phyloP scores from a whole-genome alignment of 1,139 yeast species.

The Protomyces inundatus region DNA sequence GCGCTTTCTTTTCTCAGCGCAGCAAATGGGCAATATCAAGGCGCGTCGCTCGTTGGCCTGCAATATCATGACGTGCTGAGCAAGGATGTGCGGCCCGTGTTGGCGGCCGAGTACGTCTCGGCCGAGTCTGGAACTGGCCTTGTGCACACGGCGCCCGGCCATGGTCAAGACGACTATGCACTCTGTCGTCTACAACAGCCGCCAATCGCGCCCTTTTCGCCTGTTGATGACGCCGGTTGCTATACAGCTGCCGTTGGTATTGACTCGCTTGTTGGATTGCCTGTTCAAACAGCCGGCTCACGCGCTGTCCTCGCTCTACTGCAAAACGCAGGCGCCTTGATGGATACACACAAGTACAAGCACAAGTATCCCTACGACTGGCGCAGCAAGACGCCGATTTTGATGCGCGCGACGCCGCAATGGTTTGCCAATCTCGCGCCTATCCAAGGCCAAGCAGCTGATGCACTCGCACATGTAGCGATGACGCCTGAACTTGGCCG shows the following conservation, averaged over 20 bases:
- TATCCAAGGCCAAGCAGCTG: conserved; percentile 58
- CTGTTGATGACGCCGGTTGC: conserved; percentile 71
- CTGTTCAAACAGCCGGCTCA: conserved; percentile 61
- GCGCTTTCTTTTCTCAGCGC: conserved; percentile 47
- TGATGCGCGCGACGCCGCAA: conserved; percentile 91
- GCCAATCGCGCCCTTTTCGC: conserved; percentile 58
- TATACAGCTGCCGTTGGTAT: conserved; percentile 51
- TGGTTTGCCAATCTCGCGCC: conserved; percentile 88
- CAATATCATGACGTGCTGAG: neutral
- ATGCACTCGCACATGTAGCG: conserved; percentile 55
- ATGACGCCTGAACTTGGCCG: conserved; percentile 72
- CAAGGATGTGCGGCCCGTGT: conserved; percentile 47
- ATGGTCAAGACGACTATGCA: conserved; percentile 88
- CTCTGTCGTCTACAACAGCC: conserved; percentile 46
- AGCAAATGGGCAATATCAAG: neutral
- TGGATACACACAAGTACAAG: conserved; percentile 51
- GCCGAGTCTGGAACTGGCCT: conserved; percentile 84
- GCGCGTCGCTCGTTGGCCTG: neutral
- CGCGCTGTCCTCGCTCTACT: conserved; percentile 46
- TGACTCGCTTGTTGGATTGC: conserved; percentile 50
- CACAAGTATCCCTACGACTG: conserved; percentile 97
- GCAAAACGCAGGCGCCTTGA: conserved; percentile 38
- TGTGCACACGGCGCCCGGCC: conserved; percentile 97
- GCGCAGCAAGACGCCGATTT: conserved; percentile 94
- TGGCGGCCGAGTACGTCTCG: conserved; percentile 80